Evolutionary conservation across 306 rosid genomes (phyloP), one percentile per base, ranked within the genome.

Genomic region (Quercus aquifolioides): DNA sequence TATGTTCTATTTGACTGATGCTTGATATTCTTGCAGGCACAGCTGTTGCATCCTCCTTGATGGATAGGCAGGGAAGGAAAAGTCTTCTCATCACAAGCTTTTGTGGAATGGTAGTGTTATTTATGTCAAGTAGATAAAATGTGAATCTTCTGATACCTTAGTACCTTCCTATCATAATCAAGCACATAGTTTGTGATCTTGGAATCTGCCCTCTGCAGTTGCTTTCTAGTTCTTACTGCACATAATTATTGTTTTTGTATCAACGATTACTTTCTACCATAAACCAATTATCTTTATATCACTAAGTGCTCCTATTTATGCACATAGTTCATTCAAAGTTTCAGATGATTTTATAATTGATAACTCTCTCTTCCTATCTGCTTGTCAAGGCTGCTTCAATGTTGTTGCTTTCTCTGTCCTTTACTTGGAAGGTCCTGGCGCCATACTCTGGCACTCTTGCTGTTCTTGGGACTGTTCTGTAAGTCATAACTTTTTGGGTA

Each of bases 381-480:
- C 69, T 65, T 19, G 41, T 79, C 18, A 81, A 95, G 99, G 98
- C 98, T 79, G 94, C 92, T 84, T 95, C 99, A 43, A 95, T 95
- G 99, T 85, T 92, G 87, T 92, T 95, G 69, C 99, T 95, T 75
- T 89, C 98, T 33, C 75, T 95, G 68, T 86, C 99, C 46, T 91
- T 91, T 76, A 92, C 92, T 70, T 95, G 99, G 97, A 92, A 86
- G 70, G 92, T 71, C 75, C 88, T 95, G 79, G 84, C 90, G 55
- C 96, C 98, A 30, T 92, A 86, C 84, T 87, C 99, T 8, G 98
- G 97, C 81, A 78, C 87, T 35, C 90, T 95, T 78, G 89, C 99
- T 5, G 99, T 95, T 76, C 65, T 91, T 26, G 99, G 99, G 75
- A 95, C 97, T 75, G 93, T 95, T 80, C 94, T 95, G 99, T 95